Evolutionary conservation across 805 yeast species (phyloP).

Genomic region (Peterozyma xylosa): DNA sequence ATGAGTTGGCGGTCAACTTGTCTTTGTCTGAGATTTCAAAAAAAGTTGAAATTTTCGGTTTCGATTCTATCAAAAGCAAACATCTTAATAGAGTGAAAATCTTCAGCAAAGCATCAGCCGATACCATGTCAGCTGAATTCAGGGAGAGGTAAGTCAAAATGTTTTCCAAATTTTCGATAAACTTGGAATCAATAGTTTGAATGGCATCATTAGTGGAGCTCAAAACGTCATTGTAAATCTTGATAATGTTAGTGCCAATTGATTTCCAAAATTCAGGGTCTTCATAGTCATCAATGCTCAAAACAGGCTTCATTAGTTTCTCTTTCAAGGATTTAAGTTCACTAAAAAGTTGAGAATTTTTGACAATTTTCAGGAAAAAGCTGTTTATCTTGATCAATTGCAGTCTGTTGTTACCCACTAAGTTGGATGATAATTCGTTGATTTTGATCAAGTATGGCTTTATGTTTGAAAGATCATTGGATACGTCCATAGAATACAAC

Average conservation of each 20-base stretch:
- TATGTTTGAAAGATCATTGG: slow-evolving; percentile 14
- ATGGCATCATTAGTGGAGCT: background rate
- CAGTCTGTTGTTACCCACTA: slow-evolving; percentile 10
- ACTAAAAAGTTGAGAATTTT: slow-evolving; percentile 13
- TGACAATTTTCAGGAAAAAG: slow-evolving; percentile 12
- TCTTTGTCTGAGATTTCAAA: background rate
- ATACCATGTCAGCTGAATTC: background rate
- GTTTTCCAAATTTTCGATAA: background rate
- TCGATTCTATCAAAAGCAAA: slow-evolving; percentile 1
- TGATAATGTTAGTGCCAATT: background rate
- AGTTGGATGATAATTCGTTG: slow-evolving; percentile 1
- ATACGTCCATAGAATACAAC: background rate
- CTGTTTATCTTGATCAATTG: slow-evolving; percentile 12
- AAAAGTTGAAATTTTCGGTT: background rate
- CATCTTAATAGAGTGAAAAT: slow-evolving; percentile 6
- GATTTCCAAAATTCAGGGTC: slow-evolving; percentile 22
- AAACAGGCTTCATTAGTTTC: slow-evolving; percentile 18
- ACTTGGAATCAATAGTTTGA: background rate
- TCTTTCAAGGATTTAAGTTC: slow-evolving; percentile 13
- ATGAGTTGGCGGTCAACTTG: background rate
- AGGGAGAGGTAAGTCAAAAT: background rate
- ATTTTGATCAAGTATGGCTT: slow-evolving; percentile 9
- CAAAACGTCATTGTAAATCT: background rate
- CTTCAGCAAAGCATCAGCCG: background rate
- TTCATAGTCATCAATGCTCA: slow-evolving; percentile 28